These are phyloP conservation scores for Albizia julibrissin DNA, from an alignment of 306 rosid species.

Conservation along the genomic window DNA sequence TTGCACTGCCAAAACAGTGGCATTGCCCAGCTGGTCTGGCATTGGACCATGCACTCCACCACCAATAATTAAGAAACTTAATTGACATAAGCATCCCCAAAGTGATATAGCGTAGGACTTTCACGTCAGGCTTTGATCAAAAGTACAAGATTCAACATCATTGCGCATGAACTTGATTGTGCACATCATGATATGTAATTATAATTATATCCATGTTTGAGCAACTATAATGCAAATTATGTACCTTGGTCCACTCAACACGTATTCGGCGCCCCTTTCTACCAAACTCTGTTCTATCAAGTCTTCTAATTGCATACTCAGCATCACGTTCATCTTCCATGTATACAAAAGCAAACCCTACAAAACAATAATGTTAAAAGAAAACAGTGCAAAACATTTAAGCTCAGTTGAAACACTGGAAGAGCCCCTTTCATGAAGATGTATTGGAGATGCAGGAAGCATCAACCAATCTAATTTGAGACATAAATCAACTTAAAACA, in stretches of 20 bases:
- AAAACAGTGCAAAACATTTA: constrained; percentile 28
- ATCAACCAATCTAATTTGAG: constrained; percentile 37
- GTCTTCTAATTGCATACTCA: constrained; percentile 85
- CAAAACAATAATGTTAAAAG: constrained; percentile 36
- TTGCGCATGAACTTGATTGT: neutral
- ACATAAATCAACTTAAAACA: constrained; percentile 32
- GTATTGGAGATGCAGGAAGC: constrained; percentile 28
- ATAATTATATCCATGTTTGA: neutral
- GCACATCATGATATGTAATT: neutral
- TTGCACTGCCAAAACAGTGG: neutral
- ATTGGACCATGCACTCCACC: neutral
- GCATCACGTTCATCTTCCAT: constrained; percentile 89
- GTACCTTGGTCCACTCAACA: constrained; percentile 87
- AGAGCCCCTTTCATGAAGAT: constrained; percentile 22
- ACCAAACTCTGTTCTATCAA: constrained; percentile 86
- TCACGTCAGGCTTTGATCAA: neutral
- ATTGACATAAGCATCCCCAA: neutral
- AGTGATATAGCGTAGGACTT: neutral
- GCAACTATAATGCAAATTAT: constrained; percentile 3
- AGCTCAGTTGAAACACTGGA: constrained; percentile 8
- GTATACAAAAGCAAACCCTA: constrained; percentile 84
- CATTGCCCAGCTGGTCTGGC: neutral
- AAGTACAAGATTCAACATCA: constrained; percentile 11
- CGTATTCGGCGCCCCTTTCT: constrained; percentile 81
- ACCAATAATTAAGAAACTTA: neutral